Percentiles rank a stretch among this genome's conserved stretches.
phyloP scores from a whole-genome alignment of 192 early-diverging fungal genomes.

The Coemansia reversa region DNA sequence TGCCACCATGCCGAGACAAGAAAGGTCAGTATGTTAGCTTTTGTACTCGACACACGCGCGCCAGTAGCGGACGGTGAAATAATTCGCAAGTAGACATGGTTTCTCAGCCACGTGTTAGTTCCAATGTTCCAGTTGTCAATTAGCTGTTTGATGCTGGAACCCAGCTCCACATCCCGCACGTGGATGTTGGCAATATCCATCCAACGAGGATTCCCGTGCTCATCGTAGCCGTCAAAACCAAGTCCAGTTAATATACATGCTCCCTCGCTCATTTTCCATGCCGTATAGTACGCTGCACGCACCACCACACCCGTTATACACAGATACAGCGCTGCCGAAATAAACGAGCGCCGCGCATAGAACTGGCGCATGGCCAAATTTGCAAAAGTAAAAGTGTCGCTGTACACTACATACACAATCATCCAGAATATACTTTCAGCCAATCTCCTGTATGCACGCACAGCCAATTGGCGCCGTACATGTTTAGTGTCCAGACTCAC shows the following conservation, averaged over 20 bases:
- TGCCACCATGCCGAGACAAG: slow-evolving; percentile 91
- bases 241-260: slow-evolving; percentile 80
- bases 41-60: slow-evolving; percentile 44
- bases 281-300: slow-evolving; percentile 70
- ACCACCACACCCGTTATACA: slow-evolving; percentile 30
- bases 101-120: slow-evolving; percentile 83
- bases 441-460: slow-evolving; percentile 30
- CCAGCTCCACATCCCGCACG: slow-evolving; percentile 71
- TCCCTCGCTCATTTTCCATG: slow-evolving; percentile 89
- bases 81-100: slow-evolving; percentile 81
- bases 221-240: slow-evolving; percentile 73
- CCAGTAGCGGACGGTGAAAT: slow-evolving; percentile 31
- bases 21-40: slow-evolving; percentile 76
- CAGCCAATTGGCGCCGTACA: slow-evolving; percentile 13
- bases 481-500: slow-evolving; percentile 41
- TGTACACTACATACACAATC: slow-evolving; percentile 32
- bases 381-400: slow-evolving; percentile 10
- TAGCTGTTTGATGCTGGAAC: slow-evolving; percentile 69
- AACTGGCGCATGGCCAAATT: slow-evolving; percentile 28
- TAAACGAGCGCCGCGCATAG: slow-evolving; percentile 7
- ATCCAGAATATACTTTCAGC: slow-evolving; percentile 42
- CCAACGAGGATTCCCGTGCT: slow-evolving; percentile 62
- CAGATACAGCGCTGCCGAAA: slow-evolving; percentile 20
- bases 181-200: slow-evolving; percentile 76
- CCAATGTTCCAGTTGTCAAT: slow-evolving; percentile 90